phyloP scores from a whole-genome alignment of 1,139 yeast species.

The Hyphopichia pseudoburtonii region DNA sequence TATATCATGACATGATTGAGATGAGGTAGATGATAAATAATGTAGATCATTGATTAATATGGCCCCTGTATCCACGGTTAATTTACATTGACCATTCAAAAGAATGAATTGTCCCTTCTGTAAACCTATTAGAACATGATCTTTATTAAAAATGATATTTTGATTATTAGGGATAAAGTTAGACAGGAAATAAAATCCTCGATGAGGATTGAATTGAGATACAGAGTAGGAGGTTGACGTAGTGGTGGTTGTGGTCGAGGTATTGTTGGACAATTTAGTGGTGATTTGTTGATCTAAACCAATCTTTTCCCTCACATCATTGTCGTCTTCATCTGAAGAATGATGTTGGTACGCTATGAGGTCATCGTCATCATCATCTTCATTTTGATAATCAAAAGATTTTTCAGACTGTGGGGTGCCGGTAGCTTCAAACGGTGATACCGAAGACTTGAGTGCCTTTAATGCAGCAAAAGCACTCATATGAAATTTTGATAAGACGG shows the following conservation, averaged over 20 bases:
- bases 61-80: conserved; percentile 61
- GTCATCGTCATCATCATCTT: conserved; percentile 15
- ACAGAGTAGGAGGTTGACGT: conserved; percentile 5
- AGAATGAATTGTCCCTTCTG: conserved; percentile 48
- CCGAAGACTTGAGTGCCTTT: conserved; percentile 15
- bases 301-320: background rate
- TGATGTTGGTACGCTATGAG: conserved; percentile 23
- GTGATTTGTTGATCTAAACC: no score
- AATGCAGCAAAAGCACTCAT: conserved; percentile 61
- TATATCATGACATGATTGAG: conserved; percentile 16
- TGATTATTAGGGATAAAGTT: conserved; percentile 17
- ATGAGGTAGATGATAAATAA: conserved; percentile 30
- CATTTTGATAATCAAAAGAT: conserved; percentile 11
- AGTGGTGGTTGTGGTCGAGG: conserved; percentile 7
- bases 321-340: conserved; percentile 24
- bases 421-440: conserved; percentile 10
- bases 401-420: conserved; percentile 4
- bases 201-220: no score
- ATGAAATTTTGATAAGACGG: background rate
- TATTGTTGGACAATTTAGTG: background rate
- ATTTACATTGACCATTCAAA: conserved; percentile 56
- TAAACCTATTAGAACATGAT: conserved; percentile 42
- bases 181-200: conserved; percentile 9
- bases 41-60: conserved; percentile 53
- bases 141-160: conserved; percentile 32